Evolutionary conservation across 352 stramenopile genomes (phyloP), one percentile per base, ranked within the genome.

Genomic region (Pythium scleroteichum): DNA sequence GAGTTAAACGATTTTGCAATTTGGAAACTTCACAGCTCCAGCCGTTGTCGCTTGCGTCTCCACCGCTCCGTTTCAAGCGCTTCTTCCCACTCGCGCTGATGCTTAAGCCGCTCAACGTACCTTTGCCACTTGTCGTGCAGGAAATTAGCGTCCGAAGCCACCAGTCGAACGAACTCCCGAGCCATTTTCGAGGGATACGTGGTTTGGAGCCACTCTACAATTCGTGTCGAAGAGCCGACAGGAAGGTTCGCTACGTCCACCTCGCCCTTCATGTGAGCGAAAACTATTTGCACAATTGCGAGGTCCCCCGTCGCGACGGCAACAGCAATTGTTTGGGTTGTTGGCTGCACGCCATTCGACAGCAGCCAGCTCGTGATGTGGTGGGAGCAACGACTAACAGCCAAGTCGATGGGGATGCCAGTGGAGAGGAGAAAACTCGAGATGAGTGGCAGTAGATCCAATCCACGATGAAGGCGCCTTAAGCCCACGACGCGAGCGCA

Each of bases 361-460:
- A 55, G 33, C 48, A 55, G 32, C 48, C 48, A 55, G 17, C 13
- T 23, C 5, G 32, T 22, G 27, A 44, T 55, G 29, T 55, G 48
- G 29, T 26, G 16, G 7, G 29, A 10, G n/a, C 48, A 16, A 42
- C 29, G 26, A 26, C 27, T 42, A 17, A 55, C 48, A 13, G n/a
- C 29, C 19, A 55, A 2, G 33, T 55, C 48, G n/a, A 55, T 41
- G 10, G 48, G 48, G 26, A 42, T 55, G 5, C n/a, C 8, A 3
- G 29, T 55, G 22, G 48, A 55, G 26, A 55, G 14, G 29, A 55
- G 24, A 22, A 55, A 55, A 6, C 27, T 55, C 17, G 48, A 44
- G n/a, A 55, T 55, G 17, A 55, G 48, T 5, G 32, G 17, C 14
- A 44, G 29, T 20, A 55, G 22, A 22, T 55, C 48, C 2, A 24